phyloP scores from a whole-genome alignment of 805 yeast species.

The Kodamaea neixiangensis region DNA sequence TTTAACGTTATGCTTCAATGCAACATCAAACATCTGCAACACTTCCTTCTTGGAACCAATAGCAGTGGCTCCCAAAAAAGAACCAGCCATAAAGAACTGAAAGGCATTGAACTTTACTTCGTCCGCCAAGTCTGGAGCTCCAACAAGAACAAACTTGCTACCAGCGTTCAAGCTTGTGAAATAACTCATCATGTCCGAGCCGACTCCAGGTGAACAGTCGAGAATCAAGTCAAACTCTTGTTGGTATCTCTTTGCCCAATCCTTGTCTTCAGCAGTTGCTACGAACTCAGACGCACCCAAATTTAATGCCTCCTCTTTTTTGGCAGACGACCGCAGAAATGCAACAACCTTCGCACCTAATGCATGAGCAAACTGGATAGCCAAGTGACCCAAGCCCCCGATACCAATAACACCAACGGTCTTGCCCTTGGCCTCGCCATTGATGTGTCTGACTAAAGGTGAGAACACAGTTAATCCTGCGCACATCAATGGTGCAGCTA shows the following conservation, averaged over 20 bases:
- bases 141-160: constrained; percentile 27
- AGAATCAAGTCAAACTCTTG: constrained; percentile 47
- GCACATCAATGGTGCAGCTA: constrained; percentile 56
- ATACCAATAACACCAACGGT: constrained; percentile 63
- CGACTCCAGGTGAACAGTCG: constrained; percentile 46
- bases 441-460: constrained; percentile 49
- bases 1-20: constrained; percentile 34
- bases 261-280: constrained; percentile 44
- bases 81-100: constrained; percentile 26
- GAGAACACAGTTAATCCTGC: constrained; percentile 58
- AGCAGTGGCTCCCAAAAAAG: constrained; percentile 28
- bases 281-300: constrained; percentile 58
- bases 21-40: constrained; percentile 36
- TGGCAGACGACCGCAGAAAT: constrained; percentile 51
- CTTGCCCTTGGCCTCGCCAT: constrained; percentile 30
- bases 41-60: constrained; percentile 39
- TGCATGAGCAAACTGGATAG: constrained; percentile 59
- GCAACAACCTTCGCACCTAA: constrained; percentile 64
- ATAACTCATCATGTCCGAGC: constrained; percentile 19
- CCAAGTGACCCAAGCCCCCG: constrained; percentile 71
- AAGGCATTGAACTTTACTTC: constrained; percentile 22
- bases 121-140: constrained; percentile 28
- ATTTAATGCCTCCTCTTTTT: constrained; percentile 52
- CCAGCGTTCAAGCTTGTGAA: constrained; percentile 23
- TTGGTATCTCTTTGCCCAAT: constrained; percentile 27